Base-by-base conservation (phyloP, 2,329 filamentous ascomycete species). In the Colletotrichum sp. region DNA sequence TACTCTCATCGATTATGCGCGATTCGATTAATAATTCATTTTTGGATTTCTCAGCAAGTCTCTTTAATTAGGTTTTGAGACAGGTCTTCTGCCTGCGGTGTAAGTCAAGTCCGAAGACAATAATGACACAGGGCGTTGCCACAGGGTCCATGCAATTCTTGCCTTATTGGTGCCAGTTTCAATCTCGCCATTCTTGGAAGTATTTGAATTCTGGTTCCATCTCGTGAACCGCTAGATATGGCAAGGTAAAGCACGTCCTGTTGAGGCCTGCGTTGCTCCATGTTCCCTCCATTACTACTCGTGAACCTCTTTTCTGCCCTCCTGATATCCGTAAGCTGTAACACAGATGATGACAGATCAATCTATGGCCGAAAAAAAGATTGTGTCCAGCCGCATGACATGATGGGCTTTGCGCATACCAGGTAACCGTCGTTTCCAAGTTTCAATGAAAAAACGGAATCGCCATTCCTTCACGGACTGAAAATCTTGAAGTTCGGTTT, bases 1-100 rank as follows among this genome's bases (percentile, higher is more conserved):
- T 0, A 0, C 19, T n/a, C 5, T 49, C 3, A 6, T 49, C 19
- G 0, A 49, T 4, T 0, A 12, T n/a, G n/a, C 9, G 0, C 9
- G 0, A 12, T 49, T n/a, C 39, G 1, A 49, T 7, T n/a, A n/a
- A 49, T 49, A 4, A 44, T 49, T 49, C 9, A n/a, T n/a, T 49
- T 49, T 49, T 3, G 39, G 19, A n/a, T 49, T n/a, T 49, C 39
- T 49, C 39, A n/a, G 39, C 39, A 44, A 4, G 3, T n/a, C 2
- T 9, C 1, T 39, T 39, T 5, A 9, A 2, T 16, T 19, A n/a
- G 19, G 39, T 6, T 44, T 44, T 3, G 39, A 12, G 3, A 49
- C 0, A 49, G 19, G 19, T 2, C 19, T 0, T n/a, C 19, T n/a
- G 19, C 9, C 1, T 3, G 39, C 39, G 39, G 19, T 49, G 19